Percentiles rank a stretch among this genome's conserved stretches.
Conservation (phyloP, 768 basidiomycete species). For the Leccinum fibrillosum region DNA sequence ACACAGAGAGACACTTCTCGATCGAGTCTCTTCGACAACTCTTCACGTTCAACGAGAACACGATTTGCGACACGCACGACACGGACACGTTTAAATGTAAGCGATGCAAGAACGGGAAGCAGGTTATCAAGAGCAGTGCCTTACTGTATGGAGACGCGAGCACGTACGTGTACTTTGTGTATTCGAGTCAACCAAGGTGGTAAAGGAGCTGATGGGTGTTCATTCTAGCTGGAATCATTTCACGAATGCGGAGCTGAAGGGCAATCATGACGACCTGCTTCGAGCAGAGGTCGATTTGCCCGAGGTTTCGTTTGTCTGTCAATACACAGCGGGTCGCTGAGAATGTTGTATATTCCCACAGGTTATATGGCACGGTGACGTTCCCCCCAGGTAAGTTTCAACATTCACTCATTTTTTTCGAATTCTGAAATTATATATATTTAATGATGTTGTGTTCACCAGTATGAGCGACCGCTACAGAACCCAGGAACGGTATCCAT, state of each 20-base stretch:
- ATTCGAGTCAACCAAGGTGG: neutral
- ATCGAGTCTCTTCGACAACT: constrained; percentile 83
- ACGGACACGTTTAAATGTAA: constrained; percentile 86
- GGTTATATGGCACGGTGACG: too few relatives aligned
- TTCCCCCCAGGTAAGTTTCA: too few relatives aligned
- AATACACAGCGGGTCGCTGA: constrained; percentile 48
- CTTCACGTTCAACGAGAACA: constrained; percentile 86
- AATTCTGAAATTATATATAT: too few relatives aligned
- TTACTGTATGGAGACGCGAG: constrained; percentile 95
- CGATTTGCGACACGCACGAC: constrained; percentile 92
- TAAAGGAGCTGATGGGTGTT: neutral
- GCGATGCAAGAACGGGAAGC: constrained; percentile 83
- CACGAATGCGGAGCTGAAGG: constrained; percentile 80
- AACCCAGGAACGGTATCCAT: too few relatives aligned
- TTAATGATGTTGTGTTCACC: too few relatives aligned
- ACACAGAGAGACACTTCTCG: constrained; percentile 93
- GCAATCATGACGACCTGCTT: constrained; percentile 93
- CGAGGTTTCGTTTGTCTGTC: constrained; percentile 94
- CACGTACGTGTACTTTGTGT: constrained; percentile 62
- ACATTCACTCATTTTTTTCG: too few relatives aligned
- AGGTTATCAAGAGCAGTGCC: constrained; percentile 77
- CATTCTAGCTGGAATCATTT: constrained; percentile 91
- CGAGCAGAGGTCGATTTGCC: constrained; percentile 82
- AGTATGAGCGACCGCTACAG: too few relatives aligned
- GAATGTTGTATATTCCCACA: too few relatives aligned